Evolutionary conservation across 2,329 filamentous ascomycete genomes (phyloP), one percentile per base, ranked within the genome.

Genomic region (Fonsecaea nubica): DNA sequence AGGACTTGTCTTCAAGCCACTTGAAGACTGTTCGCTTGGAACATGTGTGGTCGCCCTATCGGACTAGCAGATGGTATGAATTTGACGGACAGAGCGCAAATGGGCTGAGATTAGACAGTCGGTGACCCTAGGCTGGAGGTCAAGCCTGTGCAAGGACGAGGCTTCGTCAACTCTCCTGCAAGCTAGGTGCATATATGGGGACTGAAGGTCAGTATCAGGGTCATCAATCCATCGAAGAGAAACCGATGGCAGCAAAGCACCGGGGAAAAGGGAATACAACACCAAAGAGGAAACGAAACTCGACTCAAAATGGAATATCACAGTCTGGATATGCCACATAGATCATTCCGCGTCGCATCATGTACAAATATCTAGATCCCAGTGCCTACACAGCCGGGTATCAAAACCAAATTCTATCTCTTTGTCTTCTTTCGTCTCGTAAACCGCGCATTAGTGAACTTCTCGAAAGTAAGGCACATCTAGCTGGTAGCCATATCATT

Each of bases 311-410:
- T n/a, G 6, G 40, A 40, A 40, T n/a, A 40, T 40, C 38, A 15
- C 15, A 10, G 9, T n/a, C 9, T 40, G 12, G 8, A 40, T 4
- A 42, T 42, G 35, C 10, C 35, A 36, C n/a, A 42, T 42, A 50
- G 45, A 50, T 50, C 45, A n/a, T 25, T 50, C 45, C 18, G 15
- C 6, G 42, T n/a, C n/a, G 42, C n/a, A n/a, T 45, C 45, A 21
- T 12, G 45, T 21, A 50, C 45, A 50, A 25, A 50, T 10, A 50
- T 50, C 45, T 50, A 50, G 25, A 50, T 48, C 45, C 45, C 45
- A 25, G 18, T 9, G 18, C 45, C 12, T 6, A 50, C 4, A 25
- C 18, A 50, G 45, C 45, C 18, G 18, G 45, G 45, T 50, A 50
- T 50, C n/a, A 50, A 25, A 50, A 25, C 25, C 45, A 25, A 25